Evolutionary conservation across 345 rosid species (phyloP).

Genomic region (Eucalyptus pauciflora): DNA sequence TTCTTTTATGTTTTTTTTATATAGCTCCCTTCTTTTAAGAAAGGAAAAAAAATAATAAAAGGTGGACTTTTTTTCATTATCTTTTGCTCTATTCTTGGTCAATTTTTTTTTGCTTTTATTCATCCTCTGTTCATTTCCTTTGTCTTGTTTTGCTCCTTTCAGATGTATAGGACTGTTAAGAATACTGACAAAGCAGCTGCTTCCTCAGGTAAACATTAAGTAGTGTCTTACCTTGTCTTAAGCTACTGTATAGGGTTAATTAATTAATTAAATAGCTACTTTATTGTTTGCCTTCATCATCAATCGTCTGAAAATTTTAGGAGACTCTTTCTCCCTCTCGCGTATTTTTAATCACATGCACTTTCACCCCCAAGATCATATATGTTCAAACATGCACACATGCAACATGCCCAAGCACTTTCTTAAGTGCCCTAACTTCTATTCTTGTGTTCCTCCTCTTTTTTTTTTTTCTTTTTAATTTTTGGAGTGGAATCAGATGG

Average conservation of each 20-base stretch:
- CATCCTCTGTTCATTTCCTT: background rate
- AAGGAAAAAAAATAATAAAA: background rate
- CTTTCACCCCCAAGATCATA: background rate
- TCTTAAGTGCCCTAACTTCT: background rate
- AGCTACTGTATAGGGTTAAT: background rate
- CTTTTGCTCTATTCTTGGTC: background rate
- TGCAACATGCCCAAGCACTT: background rate
- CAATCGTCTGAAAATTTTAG: background rate
- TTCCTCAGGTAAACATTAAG: conserved; percentile 23
- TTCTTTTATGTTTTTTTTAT: background rate
- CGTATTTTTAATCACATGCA: background rate
- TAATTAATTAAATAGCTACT: background rate
- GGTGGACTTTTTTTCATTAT: background rate
- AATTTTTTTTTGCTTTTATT: background rate
- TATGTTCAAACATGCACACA: background rate
- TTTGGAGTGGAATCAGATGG: conserved; percentile 11
- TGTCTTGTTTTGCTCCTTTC: conserved; percentile 5
- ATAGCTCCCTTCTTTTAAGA: background rate
- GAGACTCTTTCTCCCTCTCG: background rate
- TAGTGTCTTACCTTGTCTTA: background rate
- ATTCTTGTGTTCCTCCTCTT: background rate
- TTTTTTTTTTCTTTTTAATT: background rate
- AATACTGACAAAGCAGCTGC: conserved; percentile 42
- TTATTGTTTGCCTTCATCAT: background rate
- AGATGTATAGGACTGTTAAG: conserved; percentile 61